Conservation (phyloP, 2,329 filamentous ascomycete genomes). For the Aureobasidium namibiae region DNA sequence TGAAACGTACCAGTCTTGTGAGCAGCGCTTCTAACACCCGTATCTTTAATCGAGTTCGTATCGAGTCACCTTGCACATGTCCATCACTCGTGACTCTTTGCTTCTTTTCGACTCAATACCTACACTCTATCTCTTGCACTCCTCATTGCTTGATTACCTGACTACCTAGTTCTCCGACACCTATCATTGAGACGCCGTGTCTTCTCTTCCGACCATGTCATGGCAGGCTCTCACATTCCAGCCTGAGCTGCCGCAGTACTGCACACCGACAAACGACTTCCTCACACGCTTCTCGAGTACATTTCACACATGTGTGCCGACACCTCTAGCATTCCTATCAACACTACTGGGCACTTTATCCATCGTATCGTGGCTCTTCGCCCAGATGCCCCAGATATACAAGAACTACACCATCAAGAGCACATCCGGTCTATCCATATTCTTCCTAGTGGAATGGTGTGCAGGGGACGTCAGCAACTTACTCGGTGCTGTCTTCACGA, state of each 20-base stretch:
- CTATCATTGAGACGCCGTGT: neutral
- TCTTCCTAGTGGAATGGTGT: constrained; percentile 59
- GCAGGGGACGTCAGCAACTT: constrained; percentile 57
- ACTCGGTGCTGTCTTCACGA: constrained; percentile 53
- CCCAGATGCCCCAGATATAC: constrained; percentile 60
- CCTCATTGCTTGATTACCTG: neutral
- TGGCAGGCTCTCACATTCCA: constrained; percentile 22
- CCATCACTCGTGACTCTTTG: neutral
- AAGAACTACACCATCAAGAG: constrained; percentile 58
- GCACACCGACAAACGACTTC: constrained; percentile 51
- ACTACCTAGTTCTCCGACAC: neutral
- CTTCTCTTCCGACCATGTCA: constrained; percentile 18
- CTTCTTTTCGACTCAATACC: neutral
- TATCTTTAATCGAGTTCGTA: constrained; percentile 3
- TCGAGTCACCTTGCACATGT: neutral
- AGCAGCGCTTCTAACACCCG: constrained; percentile 7
- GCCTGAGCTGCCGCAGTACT: constrained; percentile 47
- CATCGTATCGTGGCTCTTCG: constrained; percentile 61
- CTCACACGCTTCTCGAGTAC: constrained; percentile 49
- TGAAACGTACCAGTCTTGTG: constrained; percentile 5
- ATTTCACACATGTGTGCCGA: constrained; percentile 56
- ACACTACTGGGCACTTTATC: constrained; percentile 52
- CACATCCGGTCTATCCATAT: constrained; percentile 56
- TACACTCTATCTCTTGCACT: neutral
- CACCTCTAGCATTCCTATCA: constrained; percentile 53